Base-by-base conservation (phyloP, 108 stramenopile species). In the Skeletonema potamos region DNA sequence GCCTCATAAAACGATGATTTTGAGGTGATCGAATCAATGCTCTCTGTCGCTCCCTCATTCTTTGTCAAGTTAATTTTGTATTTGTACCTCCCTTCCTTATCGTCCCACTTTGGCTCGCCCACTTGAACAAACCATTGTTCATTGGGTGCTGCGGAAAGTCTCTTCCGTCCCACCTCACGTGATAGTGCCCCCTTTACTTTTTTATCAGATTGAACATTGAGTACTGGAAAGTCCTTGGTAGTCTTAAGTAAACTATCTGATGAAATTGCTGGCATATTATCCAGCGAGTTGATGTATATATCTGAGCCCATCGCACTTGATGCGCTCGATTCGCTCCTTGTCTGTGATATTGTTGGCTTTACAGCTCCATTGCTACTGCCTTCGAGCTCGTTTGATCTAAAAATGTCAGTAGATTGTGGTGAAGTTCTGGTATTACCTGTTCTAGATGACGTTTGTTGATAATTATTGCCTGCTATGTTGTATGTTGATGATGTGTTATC, bases 1-100 rank as follows among this genome's bases (percentile, higher is more conserved):
- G 76, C 84, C 27, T 74, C 79, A 39, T 76, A 75, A 55, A 85
- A 81, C 11, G 83, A 6, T n/a, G 34, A 33, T 36, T 32, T 68
- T 34, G 48, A 46, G 20, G 15, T 37, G 18, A 36, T 6, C 9
- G 48, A 9, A 39, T 72, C 33, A 22, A 6, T 9, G n/a, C 56
- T 36, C 22, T 30, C 29, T 27, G 20, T 30, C 20, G 39, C 72
- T 9, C 12, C 17, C 1, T 24, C 62, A 62, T 44, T 46, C 12
- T 39, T 8, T 41, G 12, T 17, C 62, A 76, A 64, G 64, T 44
- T 36, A 27, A 81, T 76, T 72, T 76, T 62, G 62, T 81, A 81
- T 36, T 59, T 76, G 56, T 76, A 64, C 32, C 74, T 41, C 62
- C 41, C 57, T 33, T 75, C 74, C 17, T 75, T 56, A 7, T 61